A percentile compares a stretch with the other conserved stretches of the same genome.
Conservation (phyloP, 2,329 filamentous ascomycete genomes). For the Trichophyton schoenleinii region DNA sequence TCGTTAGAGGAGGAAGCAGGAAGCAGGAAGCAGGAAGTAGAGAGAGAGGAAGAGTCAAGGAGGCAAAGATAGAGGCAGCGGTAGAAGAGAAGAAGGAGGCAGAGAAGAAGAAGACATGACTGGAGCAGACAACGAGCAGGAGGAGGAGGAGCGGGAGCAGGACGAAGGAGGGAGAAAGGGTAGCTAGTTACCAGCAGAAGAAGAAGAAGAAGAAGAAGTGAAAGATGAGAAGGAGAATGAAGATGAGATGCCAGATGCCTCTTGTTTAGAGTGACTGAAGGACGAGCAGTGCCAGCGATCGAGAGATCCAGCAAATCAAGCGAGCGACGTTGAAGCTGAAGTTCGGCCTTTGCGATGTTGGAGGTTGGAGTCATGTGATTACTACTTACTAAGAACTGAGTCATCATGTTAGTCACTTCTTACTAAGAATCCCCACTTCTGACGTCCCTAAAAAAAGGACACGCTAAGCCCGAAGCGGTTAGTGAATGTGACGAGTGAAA, state of each 20-base stretch:
- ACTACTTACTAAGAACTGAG: too few species aligned
- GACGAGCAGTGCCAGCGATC: background rate
- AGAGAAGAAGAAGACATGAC: slow-evolving; percentile 9
- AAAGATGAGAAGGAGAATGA: background rate
- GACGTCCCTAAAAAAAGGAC: too few species aligned
- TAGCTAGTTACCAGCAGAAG: background rate
- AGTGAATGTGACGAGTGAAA: too few species aligned
- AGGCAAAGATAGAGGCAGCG: slow-evolving; percentile 16
- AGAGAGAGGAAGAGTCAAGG: background rate
- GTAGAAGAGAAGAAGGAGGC: too few species aligned
- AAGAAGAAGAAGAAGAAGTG: background rate
- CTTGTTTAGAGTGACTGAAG: background rate
- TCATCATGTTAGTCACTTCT: background rate
- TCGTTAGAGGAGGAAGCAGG: background rate
- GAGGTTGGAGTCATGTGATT: background rate
- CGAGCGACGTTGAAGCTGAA: background rate
- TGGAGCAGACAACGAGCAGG: slow-evolving; percentile 1
- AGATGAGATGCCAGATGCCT: too few species aligned
- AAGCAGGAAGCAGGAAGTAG: background rate
- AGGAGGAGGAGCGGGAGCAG: background rate
- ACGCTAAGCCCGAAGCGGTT: too few species aligned
- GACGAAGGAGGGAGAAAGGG: slow-evolving; percentile 6
- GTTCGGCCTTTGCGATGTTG: too few species aligned
- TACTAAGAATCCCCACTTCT: background rate
- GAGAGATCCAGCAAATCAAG: background rate